A percentile compares a stretch with the other conserved stretches of the same genome.
These are phyloP conservation scores for Mortierella hygrophila DNA, from an alignment of 192 early-diverging fungal species.

Conservation along the genomic window DNA sequence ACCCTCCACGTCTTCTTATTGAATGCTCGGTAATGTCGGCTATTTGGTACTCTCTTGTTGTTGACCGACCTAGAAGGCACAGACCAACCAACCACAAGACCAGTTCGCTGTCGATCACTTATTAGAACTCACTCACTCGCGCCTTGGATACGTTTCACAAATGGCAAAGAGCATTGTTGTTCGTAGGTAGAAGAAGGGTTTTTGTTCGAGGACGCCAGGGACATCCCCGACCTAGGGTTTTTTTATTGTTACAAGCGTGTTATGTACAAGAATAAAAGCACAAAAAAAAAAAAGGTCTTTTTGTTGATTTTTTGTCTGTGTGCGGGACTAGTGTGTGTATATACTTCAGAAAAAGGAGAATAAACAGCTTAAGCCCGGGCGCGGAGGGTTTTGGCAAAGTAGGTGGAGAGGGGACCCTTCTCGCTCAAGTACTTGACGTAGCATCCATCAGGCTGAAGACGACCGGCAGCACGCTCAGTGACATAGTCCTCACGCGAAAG, in stretches of 20 bases:
- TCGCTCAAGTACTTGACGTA: slow-evolving; percentile 94
- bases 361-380: slow-evolving; percentile 34
- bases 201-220: not conserved
- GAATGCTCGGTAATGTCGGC: too few species aligned
- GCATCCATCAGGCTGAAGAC: slow-evolving; percentile 92
- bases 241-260: slow-evolving; percentile 13
- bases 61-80: too few species aligned
- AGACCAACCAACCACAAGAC: too few species aligned
- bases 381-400: slow-evolving; percentile 58
- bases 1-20: too few species aligned
- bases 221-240: not conserved
- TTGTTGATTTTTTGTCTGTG: not conserved
- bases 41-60: too few species aligned
- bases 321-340: not conserved
- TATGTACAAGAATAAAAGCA: slow-evolving; percentile 9
- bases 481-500: slow-evolving; percentile 92
- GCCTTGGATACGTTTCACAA: too few species aligned
- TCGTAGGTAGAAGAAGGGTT: not conserved
- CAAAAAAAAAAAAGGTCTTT: slow-evolving; percentile 9
- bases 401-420: slow-evolving; percentile 80
- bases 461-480: slow-evolving; percentile 77
- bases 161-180: too few species aligned
- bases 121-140: too few species aligned
- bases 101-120: too few species aligned
- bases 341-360: not conserved